Conservation (phyloP, 345 rosid genomes). For the Gossypioides kirkii region DNA sequence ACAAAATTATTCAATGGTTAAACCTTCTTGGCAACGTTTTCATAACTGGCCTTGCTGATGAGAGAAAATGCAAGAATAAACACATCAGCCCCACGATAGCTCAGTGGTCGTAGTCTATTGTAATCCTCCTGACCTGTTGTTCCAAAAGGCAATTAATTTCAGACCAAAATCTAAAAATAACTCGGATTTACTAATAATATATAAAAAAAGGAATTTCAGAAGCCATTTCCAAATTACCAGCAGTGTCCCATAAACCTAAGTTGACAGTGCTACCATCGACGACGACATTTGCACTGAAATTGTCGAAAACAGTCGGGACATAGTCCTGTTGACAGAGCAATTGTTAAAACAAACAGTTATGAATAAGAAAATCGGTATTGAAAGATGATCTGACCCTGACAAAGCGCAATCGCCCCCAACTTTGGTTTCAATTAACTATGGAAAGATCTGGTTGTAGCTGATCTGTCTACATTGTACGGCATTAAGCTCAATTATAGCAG, state of each 20-base stretch:
- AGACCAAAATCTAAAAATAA: conserved; percentile 8
- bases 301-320: conserved; percentile 95
- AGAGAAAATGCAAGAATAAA: conserved; percentile 94
- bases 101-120: conserved; percentile 76
- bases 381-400: neutral
- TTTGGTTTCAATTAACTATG: neutral
- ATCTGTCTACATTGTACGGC: neutral
- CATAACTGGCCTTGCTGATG: conserved; percentile 98
- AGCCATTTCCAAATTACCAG: conserved; percentile 48
- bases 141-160: conserved; percentile 7
- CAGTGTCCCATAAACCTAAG: conserved; percentile 94
- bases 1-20: neutral
- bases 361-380: neutral
- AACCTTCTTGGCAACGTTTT: conserved; percentile 93
- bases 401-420: neutral
- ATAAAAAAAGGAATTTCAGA: neutral
- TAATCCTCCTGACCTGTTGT: conserved; percentile 88
- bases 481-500: neutral
- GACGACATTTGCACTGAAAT: conserved; percentile 96
- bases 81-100: conserved; percentile 91
- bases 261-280: conserved; percentile 93
- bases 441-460: neutral
- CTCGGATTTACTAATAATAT: neutral
- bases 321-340: conserved; percentile 61
- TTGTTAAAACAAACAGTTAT: conserved; percentile 3